Conservation (phyloP, 345 rosid species). For the Hibiscus mutabilis region DNA sequence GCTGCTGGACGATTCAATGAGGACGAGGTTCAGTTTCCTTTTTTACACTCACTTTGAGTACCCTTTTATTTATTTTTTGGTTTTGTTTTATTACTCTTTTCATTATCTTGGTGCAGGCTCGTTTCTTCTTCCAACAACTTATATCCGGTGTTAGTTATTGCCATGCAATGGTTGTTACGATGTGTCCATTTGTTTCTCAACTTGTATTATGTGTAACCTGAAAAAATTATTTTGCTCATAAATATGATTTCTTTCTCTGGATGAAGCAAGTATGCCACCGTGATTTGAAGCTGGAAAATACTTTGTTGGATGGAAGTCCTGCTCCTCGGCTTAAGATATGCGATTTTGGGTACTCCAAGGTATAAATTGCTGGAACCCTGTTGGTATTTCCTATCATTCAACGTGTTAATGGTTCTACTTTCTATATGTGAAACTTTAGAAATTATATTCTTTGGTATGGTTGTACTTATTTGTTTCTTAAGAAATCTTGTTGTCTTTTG, state of each 20-base stretch:
- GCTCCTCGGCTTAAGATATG: slow-evolving; percentile 93
- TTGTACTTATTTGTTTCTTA: background rate
- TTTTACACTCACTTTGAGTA: background rate
- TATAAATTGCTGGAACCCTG: slow-evolving; percentile 16
- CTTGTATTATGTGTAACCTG: slow-evolving; percentile 3
- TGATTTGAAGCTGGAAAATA: slow-evolving; percentile 83
- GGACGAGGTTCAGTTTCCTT: slow-evolving; percentile 62
- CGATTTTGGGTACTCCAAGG: slow-evolving; percentile 99
- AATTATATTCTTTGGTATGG: background rate
- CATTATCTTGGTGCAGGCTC: slow-evolving; percentile 48
- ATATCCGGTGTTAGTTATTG: slow-evolving; percentile 92
- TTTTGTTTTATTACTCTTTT: background rate
- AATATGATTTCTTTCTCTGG: slow-evolving; percentile 14
- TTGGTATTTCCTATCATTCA: background rate
- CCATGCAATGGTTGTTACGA: slow-evolving; percentile 72
- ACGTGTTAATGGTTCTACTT: slow-evolving; percentile 6
- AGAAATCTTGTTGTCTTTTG: background rate
- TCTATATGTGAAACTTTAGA: background rate
- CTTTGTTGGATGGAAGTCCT: slow-evolving; percentile 86
- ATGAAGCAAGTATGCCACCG: slow-evolving; percentile 95
- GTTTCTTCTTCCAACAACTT: slow-evolving; percentile 97
- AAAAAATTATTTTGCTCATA: slow-evolving; percentile 1
- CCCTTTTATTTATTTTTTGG: background rate
- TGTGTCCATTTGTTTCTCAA: background rate
- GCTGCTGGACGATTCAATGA: slow-evolving; percentile 82